Evolutionary conservation across 2,329 filamentous ascomycete species (phyloP).

Genomic region (Blastomyces silverae): DNA sequence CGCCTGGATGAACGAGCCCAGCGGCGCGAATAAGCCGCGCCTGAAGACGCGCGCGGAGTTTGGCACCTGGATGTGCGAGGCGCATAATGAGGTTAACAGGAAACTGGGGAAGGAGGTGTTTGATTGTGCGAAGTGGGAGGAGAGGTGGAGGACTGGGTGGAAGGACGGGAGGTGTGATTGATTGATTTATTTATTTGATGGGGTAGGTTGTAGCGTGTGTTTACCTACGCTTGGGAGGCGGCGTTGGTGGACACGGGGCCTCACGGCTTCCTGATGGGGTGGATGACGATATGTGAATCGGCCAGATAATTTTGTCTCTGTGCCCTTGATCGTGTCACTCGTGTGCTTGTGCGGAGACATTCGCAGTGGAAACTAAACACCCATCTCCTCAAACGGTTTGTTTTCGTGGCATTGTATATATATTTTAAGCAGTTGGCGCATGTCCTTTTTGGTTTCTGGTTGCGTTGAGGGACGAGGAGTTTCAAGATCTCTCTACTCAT

Average conservation of each 20-base stretch:
- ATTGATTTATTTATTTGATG: slow-evolving; percentile 21
- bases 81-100: slow-evolving; percentile 47
- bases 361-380: background rate
- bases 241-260: background rate
- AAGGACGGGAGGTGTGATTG: slow-evolving; percentile 60
- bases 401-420: background rate
- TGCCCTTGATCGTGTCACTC: background rate
- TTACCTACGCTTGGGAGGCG: too few relatives aligned
- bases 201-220: background rate
- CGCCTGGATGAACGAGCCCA: slow-evolving; percentile 61
- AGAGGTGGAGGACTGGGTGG: slow-evolving; percentile 89
- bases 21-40: slow-evolving; percentile 54
- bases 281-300: background rate
- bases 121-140: slow-evolving; percentile 84
- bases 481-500: slow-evolving; percentile 4
- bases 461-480: slow-evolving; percentile 5
- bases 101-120: slow-evolving; percentile 89
- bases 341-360: background rate
- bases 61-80: slow-evolving; percentile 47
- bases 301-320: background rate
- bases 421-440: background rate
- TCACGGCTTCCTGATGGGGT: background rate
- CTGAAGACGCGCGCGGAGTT: slow-evolving; percentile 47
- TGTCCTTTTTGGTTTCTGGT: background rate
- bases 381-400: background rate